Evolutionary conservation across 768 basidiomycete genomes (phyloP), one percentile per base, ranked within the genome.

Genomic region (Pisolithus tinctorius): DNA sequence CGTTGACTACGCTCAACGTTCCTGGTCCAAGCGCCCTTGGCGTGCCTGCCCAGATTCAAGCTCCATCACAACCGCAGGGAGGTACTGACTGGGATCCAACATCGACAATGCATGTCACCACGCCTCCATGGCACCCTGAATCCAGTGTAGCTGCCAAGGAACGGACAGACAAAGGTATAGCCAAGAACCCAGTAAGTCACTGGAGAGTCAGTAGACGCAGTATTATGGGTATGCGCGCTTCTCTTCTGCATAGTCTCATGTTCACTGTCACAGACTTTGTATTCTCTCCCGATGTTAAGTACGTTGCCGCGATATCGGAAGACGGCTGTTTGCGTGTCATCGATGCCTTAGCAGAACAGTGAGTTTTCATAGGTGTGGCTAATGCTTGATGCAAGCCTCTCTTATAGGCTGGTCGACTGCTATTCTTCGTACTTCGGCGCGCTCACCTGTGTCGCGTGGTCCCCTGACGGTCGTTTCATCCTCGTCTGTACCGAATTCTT

Each of bases 391-490:
- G 23, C 25, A 37, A 36, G 8, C 45, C 11, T 23, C 4, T 25
- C 36, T 10, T 23, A 14, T 53, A 95, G 94, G 59, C 77, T 98
- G n/a, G 79, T 93, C 17, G 93, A 98, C 64, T 90, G 88, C 55
- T 97, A 90, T 62, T 84, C 90, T 1, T 92, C 93, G 4, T 99
- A 99, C 66, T 99, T 98, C 61, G 95, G 94, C 14, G 78, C 90
- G 2, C 64, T 99, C 34, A 93, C 85, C 4, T 90, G 86, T 56
- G 84, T 97, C 1, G 83, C 90, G 0, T 98, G 94, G 93, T 94
- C 93, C 3, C 93, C 93, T 0, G 94, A 98, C 64, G 90, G 92
- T 11, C 82, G 94, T 17, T 97, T 95, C 63, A 86, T 99, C 44
- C 69, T 96, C 53, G 92, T 88, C 64, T 16, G 47, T 42, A 44